phyloP scores from a whole-genome alignment of 176 grass and related monocot species.

The Eleusine coracana region DNA sequence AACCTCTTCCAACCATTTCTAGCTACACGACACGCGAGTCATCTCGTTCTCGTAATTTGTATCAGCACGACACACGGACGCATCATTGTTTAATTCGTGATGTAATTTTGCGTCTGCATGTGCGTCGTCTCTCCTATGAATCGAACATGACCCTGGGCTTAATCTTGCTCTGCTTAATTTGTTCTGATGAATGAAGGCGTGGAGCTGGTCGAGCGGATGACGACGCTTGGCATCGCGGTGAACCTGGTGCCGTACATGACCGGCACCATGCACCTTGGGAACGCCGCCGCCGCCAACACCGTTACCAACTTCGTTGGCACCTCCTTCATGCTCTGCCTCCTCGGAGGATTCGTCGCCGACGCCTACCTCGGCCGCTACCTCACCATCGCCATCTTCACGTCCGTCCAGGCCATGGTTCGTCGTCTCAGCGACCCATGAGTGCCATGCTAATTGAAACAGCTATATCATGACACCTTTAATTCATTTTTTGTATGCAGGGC shows the following conservation, averaged over 20 bases:
- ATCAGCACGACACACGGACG: no score
- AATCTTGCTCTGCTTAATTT: no score
- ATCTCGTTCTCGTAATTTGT: no score
- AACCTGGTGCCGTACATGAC: conserved; percentile 98
- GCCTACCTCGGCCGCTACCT: conserved; percentile 95
- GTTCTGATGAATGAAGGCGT: conserved; percentile 41
- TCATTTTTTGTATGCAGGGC: conserved; percentile 36
- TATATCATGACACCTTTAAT: no score
- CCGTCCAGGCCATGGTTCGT: conserved; percentile 73
- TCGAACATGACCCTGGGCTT: no score
- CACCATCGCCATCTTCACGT: conserved; percentile 83
- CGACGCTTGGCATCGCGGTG: conserved; percentile 89
- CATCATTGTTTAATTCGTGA: no score
- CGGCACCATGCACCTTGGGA: conserved; percentile 89
- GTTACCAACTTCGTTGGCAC: conserved; percentile 97
- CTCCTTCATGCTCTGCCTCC: conserved; percentile 95
- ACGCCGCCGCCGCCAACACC: conserved; percentile 74
- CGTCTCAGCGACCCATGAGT: no score
- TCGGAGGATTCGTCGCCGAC: conserved; percentile 94
- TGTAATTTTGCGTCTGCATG: no score
- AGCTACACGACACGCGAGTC: background rate
- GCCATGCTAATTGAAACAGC: background rate
- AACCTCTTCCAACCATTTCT: background rate
- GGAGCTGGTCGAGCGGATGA: conserved; percentile 89
- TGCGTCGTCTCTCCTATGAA: no score